phyloP scores from a whole-genome alignment of 1,139 yeast genomes.

The Geotrichum australiense region DNA sequence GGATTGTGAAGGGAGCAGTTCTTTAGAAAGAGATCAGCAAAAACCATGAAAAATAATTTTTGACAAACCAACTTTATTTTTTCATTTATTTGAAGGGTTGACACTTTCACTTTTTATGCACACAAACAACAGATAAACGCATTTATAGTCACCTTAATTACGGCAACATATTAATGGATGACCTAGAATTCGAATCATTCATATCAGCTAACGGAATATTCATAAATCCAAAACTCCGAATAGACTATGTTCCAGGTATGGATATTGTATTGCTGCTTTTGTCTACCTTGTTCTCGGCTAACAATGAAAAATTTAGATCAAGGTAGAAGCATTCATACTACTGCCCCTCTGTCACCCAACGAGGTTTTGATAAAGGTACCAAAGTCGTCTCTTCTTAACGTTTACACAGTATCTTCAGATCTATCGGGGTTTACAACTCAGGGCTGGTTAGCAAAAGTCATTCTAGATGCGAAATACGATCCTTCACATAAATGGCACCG shows the following conservation, averaged over 20 bases:
- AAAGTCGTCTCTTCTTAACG: conserved; percentile 4
- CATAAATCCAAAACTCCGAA: conserved; percentile 3
- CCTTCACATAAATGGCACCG: conserved; percentile 6
- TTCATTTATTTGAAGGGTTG: no score
- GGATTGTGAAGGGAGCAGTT: no score
- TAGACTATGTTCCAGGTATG: conserved; percentile 5
- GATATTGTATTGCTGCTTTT: neutral
- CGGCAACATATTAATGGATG: no score
- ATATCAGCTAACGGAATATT: no score
- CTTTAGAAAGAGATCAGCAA: no score
- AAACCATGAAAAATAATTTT: no score
- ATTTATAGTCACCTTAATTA: no score
- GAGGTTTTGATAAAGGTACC: conserved; percentile 9
- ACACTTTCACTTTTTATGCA: no score
- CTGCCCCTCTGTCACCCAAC: conserved; percentile 3
- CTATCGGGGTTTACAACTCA: conserved; percentile 7
- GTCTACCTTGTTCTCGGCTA: neutral
- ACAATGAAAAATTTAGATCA: neutral
- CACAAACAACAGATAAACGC: no score
- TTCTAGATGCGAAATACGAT: conserved; percentile 3
- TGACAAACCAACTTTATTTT: no score
- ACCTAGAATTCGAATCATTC: no score
- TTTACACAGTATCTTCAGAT: neutral
- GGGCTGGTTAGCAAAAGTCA: conserved; percentile 4
- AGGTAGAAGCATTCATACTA: conserved; percentile 9